Conservation (phyloP, 768 basidiomycete species). For the Serpula lacrymans region DNA sequence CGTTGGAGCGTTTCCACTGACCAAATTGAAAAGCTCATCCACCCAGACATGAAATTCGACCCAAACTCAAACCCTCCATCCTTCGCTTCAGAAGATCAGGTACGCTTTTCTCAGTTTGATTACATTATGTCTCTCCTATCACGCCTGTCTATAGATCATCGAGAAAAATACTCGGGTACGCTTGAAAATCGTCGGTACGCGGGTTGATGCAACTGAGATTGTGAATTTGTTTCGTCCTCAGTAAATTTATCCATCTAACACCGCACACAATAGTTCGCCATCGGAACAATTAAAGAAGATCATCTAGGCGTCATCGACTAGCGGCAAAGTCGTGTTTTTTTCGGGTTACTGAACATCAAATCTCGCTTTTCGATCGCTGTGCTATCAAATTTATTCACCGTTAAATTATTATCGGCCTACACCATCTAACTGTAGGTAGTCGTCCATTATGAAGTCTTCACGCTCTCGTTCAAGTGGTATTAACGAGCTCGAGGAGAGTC, state of each 20-base stretch:
- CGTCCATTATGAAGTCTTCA: too few relatives aligned
- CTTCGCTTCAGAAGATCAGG: slow-evolving; percentile 88
- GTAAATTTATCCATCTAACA: background rate
- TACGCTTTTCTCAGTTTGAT: slow-evolving; percentile 22
- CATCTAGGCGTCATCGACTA: slow-evolving; percentile 91
- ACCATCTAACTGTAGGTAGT: too few relatives aligned
- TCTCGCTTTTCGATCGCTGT: too few relatives aligned
- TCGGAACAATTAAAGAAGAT: slow-evolving; percentile 97
- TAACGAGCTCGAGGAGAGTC: too few relatives aligned
- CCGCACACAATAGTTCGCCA: slow-evolving; percentile 71
- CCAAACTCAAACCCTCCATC: slow-evolving; percentile 97
- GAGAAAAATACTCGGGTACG: slow-evolving; percentile 91
- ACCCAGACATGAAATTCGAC: slow-evolving; percentile 92
- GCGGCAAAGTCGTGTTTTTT: too few relatives aligned
- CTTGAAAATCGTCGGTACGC: slow-evolving; percentile 96
- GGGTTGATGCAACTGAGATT: slow-evolving; percentile 97
- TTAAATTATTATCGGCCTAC: too few relatives aligned
- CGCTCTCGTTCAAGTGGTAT: too few relatives aligned
- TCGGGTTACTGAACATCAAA: too few relatives aligned
- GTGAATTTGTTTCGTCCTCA: slow-evolving; percentile 42
- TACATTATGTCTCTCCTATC: background rate
- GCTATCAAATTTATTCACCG: too few relatives aligned
- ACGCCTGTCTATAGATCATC: slow-evolving; percentile 56
- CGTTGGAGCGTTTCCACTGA: too few relatives aligned
- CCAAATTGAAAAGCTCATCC: slow-evolving; percentile 79